These are phyloP conservation scores for Pestalotiopsis sp. DNA, from an alignment of 2,329 filamentous ascomycete species.

Conservation along the genomic window DNA sequence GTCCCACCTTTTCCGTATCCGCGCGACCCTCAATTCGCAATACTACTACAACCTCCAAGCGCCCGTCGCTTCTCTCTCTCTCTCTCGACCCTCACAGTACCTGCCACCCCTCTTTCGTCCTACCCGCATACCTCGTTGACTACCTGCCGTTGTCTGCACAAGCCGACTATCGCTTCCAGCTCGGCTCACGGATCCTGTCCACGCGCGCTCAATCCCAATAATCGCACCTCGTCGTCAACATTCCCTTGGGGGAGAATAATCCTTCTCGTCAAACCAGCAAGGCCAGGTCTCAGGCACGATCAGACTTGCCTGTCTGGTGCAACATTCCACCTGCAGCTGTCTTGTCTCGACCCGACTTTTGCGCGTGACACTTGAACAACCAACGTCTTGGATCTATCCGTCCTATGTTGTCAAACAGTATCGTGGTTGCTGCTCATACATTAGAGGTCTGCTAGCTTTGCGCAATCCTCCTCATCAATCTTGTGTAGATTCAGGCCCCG, in stretches of 20 bases:
- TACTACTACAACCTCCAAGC: not conserved
- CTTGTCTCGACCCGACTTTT: constrained; percentile 4
- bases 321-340: constrained; percentile 10
- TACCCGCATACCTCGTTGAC: not conserved
- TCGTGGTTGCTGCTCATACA: not conserved
- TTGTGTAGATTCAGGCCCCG: not conserved
- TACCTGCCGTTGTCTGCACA: not conserved
- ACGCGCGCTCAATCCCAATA: not conserved
- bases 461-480: not conserved
- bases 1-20: constrained; percentile 4
- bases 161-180: not conserved
- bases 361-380: constrained; percentile 10
- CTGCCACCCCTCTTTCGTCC: constrained; percentile 11
- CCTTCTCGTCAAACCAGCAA: not conserved
- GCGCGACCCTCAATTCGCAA: constrained; percentile 4
- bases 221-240: not conserved
- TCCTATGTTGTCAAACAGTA: constrained; percentile 11
- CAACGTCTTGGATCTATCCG: not conserved
- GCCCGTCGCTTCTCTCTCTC: not conserved
- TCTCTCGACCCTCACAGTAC: not conserved
- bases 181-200: not conserved
- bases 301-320: constrained; percentile 1
- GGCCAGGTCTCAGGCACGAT: constrained; percentile 9
- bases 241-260: not conserved
- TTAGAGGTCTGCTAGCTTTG: not conserved